Percentiles rank a stretch among this genome's conserved stretches.
Conservation (phyloP, 1,284 basidiomycete genomes). For the Wallemia ichthyophaga region DNA sequence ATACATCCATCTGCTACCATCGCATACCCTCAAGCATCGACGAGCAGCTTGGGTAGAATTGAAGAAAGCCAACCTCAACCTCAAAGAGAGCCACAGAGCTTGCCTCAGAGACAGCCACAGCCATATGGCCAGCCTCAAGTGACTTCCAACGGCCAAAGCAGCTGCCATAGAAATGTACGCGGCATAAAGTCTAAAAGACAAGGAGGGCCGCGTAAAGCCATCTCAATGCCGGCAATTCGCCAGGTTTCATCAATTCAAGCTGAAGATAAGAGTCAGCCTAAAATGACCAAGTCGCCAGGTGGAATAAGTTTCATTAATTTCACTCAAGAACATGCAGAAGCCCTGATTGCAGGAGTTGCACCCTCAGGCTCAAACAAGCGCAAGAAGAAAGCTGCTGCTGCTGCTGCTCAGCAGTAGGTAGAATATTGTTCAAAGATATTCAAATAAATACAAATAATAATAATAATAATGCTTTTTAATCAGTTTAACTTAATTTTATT, state of each 20-base stretch:
- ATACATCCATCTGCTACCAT: background rate
- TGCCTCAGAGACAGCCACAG: too few species aligned
- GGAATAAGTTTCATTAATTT: background rate
- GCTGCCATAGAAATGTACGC: background rate
- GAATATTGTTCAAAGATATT: too few species aligned
- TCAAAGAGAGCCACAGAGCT: too few species aligned
- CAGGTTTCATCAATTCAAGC: background rate
- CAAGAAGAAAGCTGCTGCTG: background rate
- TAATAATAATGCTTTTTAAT: background rate
- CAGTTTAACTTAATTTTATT: background rate
- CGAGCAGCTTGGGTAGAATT: background rate
- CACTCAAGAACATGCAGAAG: background rate
- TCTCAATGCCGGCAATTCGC: background rate
- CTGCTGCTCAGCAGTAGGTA: too few species aligned
- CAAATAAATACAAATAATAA: too few species aligned
- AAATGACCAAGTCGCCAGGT: background rate
- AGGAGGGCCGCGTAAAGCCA: background rate
- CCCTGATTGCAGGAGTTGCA: background rate
- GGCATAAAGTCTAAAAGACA: background rate
- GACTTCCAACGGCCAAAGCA: background rate
- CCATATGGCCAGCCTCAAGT: too few species aligned
- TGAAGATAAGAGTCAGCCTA: background rate
- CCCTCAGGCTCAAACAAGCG: background rate
- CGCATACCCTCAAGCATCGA: background rate
- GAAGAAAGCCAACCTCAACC: background rate